A percentile compares a stretch with the other conserved stretches of the same genome.
phyloP scores from a whole-genome alignment of 2,329 filamentous ascomycete genomes.

The Mycosphaerella arachidis region DNA sequence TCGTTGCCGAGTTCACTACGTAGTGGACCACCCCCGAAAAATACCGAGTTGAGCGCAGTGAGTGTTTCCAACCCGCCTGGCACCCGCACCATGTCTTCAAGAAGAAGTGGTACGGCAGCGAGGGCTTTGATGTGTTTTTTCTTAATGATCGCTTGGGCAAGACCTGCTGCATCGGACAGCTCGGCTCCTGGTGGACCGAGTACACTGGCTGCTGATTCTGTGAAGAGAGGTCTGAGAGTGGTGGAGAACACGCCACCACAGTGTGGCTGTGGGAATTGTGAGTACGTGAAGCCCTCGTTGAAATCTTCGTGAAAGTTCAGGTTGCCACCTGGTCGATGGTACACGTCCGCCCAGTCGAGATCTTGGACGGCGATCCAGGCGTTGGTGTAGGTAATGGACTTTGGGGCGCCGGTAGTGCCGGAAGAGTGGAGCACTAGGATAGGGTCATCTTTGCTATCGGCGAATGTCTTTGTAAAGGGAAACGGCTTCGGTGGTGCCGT shows the following conservation, averaged over 20 bases:
- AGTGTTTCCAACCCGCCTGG: background rate
- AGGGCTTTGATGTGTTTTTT: background rate
- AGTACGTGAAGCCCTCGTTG: background rate
- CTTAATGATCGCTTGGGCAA: background rate
- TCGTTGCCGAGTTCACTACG: background rate
- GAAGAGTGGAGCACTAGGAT: background rate
- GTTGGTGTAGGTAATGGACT: background rate
- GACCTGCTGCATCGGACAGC: background rate
- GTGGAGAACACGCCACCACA: background rate
- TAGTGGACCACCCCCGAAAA: background rate
- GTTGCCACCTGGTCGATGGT: background rate
- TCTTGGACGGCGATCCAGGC: background rate
- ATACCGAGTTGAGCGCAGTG: background rate
- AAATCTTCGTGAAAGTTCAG: background rate
- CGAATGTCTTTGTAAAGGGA: background rate
- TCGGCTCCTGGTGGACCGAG: background rate
- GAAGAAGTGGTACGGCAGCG: background rate
- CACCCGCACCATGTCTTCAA: background rate
- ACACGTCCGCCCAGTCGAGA: background rate
- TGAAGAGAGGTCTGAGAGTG: background rate
- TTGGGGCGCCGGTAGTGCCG: background rate
- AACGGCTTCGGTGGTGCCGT: background rate
- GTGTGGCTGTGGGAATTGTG: background rate
- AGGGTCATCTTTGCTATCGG: background rate
- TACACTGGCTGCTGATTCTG: background rate